A percentile compares a stretch with the other conserved stretches of the same genome.
phyloP scores from a whole-genome alignment of 495 filamentous ascomycete genomes.

The Hyaloscypha bicolor region DNA sequence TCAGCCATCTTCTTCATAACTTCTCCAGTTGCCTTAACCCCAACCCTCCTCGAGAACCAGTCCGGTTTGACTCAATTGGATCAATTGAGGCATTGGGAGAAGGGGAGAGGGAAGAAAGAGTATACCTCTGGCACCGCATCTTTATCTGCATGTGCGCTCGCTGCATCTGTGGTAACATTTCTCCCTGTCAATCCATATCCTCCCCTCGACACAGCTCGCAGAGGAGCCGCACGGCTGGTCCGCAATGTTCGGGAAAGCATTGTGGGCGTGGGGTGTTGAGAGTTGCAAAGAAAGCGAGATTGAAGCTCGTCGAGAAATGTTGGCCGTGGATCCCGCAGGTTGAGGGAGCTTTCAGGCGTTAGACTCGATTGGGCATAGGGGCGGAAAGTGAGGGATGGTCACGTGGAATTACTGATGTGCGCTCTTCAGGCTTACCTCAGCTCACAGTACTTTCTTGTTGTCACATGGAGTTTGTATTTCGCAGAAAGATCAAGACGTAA shows the following conservation, averaged over 20 bases:
- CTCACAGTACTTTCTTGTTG: too few relatives aligned
- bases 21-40: neutral
- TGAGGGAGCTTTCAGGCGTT: slow-evolving; percentile 9
- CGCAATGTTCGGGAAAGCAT: slow-evolving; percentile 59
- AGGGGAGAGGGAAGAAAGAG: neutral
- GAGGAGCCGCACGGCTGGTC: slow-evolving; percentile 43
- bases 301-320: slow-evolving; percentile 26
- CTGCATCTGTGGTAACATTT: slow-evolving; percentile 91
- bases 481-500: too few relatives aligned
- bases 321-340: slow-evolving; percentile 24
- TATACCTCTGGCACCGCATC: slow-evolving; percentile 69
- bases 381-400: neutral
- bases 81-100: neutral
- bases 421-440: too few relatives aligned
- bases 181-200: slow-evolving; percentile 50
- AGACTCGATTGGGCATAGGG: neutral
- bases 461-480: too few relatives aligned
- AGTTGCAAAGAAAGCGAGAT: slow-evolving; percentile 8
- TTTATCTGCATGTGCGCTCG: slow-evolving; percentile 86
- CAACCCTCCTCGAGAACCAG: neutral
- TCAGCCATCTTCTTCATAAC: neutral
- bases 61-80: neutral
- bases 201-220: slow-evolving; percentile 35
- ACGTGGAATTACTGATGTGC: neutral
- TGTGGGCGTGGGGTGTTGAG: slow-evolving; percentile 23